Percentiles rank a stretch among this genome's conserved stretches.
Evolutionary conservation across 768 basidiomycete species (phyloP).

Genomic region (Tulasnella calospora): DNA sequence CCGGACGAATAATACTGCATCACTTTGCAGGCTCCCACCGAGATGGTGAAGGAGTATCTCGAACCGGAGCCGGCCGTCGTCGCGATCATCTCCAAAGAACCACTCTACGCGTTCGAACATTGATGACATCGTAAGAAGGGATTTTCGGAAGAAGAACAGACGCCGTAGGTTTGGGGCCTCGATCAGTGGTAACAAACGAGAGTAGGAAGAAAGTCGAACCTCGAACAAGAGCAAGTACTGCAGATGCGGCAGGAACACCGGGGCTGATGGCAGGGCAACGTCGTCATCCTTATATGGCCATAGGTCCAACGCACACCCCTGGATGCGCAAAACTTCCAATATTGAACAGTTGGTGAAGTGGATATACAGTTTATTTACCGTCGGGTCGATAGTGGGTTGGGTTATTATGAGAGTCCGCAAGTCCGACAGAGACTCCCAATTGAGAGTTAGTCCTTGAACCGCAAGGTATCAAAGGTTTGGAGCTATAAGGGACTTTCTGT

Average conservation of each 20-base stretch:
- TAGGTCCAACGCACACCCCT: neutral
- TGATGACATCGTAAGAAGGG: neutral
- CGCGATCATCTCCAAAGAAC: neutral
- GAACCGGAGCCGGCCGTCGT: too few species aligned
- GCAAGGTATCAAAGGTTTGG: neutral
- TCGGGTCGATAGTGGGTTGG: neutral
- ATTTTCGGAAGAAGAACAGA: neutral
- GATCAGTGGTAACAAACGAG: neutral
- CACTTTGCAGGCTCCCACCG: too few species aligned
- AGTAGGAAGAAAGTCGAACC: neutral
- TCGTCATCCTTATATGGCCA: too few species aligned
- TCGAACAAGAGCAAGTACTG: neutral
- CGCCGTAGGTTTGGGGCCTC: neutral
- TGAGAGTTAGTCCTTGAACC: neutral
- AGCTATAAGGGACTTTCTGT: neutral
- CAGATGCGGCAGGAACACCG: neutral
- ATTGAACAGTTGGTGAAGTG: neutral
- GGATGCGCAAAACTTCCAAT: neutral
- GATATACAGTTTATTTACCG: neutral
- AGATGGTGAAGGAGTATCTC: too few species aligned
- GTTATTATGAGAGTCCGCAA: neutral
- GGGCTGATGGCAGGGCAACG: neutral
- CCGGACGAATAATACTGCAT: too few species aligned
- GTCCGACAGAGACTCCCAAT: neutral
- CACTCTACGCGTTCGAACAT: neutral